These are phyloP conservation scores for Penicillium macrosclerotiorum DNA, from an alignment of 495 filamentous ascomycete species.

Conservation along the genomic window DNA sequence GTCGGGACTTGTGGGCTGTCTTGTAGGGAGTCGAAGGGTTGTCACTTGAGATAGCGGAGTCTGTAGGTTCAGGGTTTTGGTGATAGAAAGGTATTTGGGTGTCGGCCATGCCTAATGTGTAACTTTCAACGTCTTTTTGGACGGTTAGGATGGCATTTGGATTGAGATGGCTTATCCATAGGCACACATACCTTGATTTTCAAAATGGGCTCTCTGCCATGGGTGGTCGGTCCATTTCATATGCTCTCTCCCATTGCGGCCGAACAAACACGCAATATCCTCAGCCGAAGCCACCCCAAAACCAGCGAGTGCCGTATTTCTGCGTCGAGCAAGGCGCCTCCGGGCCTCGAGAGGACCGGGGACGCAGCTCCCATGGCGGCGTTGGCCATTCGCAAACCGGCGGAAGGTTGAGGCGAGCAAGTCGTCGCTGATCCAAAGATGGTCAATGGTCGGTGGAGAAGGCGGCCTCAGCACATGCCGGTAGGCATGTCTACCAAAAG, in stretches of 20 bases:
- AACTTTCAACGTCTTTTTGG: slow-evolving; percentile 10
- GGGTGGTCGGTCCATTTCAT: slow-evolving; percentile 41
- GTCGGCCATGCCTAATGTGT: slow-evolving; percentile 10
- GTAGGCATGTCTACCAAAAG: slow-evolving; percentile 45
- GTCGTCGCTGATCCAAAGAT: slow-evolving; percentile 57
- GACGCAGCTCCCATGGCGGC: slow-evolving; percentile 52
- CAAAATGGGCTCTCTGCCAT: slow-evolving; percentile 25
- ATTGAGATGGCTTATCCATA: not conserved
- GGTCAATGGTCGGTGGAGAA: slow-evolving; percentile 27
- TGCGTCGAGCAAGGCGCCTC: slow-evolving; percentile 48
- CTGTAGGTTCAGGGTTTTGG: slow-evolving; percentile 18
- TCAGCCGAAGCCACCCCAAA: slow-evolving; percentile 28
- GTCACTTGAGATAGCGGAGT: slow-evolving; percentile 2
- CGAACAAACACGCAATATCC: slow-evolving; percentile 43
- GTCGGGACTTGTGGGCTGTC: slow-evolving; percentile 1
- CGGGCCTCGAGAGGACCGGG: slow-evolving; percentile 62
- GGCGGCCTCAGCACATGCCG: slow-evolving; percentile 37
- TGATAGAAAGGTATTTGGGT: slow-evolving; percentile 20
- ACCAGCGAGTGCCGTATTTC: slow-evolving; percentile 47
- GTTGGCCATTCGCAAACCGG: slow-evolving; percentile 43
- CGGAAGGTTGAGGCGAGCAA: slow-evolving; percentile 48
- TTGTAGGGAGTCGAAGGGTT: not conserved
- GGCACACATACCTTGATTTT: slow-evolving; percentile 28
- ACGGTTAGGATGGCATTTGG: not conserved
- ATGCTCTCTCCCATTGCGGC: slow-evolving; percentile 45